A percentile compares a stretch with the other conserved stretches of the same genome.
Evolutionary conservation across 2,329 filamentous ascomycete genomes (phyloP).

Genomic region (Diplodia corticola): DNA sequence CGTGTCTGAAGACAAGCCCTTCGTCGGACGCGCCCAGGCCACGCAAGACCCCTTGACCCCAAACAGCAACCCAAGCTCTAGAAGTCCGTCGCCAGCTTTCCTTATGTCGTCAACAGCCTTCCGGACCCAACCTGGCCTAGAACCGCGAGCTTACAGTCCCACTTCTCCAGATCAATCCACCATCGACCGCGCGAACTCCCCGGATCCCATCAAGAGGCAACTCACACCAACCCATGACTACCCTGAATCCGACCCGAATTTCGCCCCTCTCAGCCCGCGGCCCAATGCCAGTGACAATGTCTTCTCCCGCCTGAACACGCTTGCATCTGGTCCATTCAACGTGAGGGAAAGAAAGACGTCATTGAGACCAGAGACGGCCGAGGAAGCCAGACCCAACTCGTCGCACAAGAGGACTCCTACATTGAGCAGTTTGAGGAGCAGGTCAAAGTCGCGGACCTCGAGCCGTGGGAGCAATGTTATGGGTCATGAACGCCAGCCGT

Average conservation of each 20-base stretch:
- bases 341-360: conserved; percentile 10
- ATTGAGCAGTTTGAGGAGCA: conserved; percentile 27
- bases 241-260: conserved; percentile 38
- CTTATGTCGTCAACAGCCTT: conserved; percentile 24
- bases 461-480: conserved; percentile 29
- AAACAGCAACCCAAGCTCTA: conserved; percentile 33
- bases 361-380: conserved; percentile 3
- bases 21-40: conserved; percentile 23
- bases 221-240: conserved; percentile 33
- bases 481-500: conserved; percentile 25
- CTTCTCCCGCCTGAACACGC: conserved; percentile 63
- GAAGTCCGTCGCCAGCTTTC: conserved; percentile 25
- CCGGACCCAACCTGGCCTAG: conserved; percentile 39
- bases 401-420: conserved; percentile 38
- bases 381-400: background rate
- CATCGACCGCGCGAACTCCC: background rate
- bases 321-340: conserved; percentile 59
- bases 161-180: conserved; percentile 35
- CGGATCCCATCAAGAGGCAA: background rate
- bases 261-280: conserved; percentile 53
- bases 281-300: conserved; percentile 47
- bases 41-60: conserved; percentile 30
- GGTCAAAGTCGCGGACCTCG: conserved; percentile 9
- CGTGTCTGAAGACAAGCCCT: conserved; percentile 37
- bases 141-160: conserved; percentile 35